phyloP scores from a whole-genome alignment of 2,329 filamentous ascomycete genomes.

The Colletotrichum caudatum region DNA sequence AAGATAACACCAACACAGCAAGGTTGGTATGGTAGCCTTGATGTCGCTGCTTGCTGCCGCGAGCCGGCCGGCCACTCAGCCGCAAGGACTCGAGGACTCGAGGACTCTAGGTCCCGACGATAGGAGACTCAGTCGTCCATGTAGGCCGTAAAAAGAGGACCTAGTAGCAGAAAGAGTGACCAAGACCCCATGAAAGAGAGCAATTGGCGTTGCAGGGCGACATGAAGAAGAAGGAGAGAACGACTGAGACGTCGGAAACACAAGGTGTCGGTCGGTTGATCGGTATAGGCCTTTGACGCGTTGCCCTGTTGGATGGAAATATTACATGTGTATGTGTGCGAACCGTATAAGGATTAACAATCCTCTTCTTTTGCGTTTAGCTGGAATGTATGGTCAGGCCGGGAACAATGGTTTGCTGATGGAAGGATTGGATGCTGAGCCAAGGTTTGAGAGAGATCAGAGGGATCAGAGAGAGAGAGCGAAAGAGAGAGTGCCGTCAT shows the following conservation, averaged over 20 bases:
- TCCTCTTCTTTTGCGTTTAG: too few species aligned
- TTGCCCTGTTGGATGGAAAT: not conserved
- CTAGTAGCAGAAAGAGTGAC: not conserved
- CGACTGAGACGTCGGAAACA: not conserved
- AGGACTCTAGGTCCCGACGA: too few species aligned
- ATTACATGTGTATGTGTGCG: not conserved
- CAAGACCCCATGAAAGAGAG: not conserved
- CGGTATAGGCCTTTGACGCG: not conserved
- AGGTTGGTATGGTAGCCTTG: not conserved
- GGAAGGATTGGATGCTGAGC: not conserved
- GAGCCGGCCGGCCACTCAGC: too few species aligned
- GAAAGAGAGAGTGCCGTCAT: not conserved
- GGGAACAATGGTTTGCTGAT: not conserved
- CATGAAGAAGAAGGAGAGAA: not conserved
- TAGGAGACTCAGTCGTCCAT: not conserved
- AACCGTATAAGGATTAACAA: not conserved
- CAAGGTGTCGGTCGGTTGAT: not conserved
- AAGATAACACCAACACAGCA: not conserved
- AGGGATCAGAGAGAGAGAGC: not conserved
- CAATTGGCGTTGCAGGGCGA: not conserved
- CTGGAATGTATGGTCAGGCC: not conserved
- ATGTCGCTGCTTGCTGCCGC: not conserved
- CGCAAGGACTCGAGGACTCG: too few species aligned
- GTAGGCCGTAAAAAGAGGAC: not conserved
- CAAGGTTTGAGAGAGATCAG: not conserved